Evolutionary conservation across 306 rosid species (phyloP).

Genomic region (Mimosa pudica): DNA sequence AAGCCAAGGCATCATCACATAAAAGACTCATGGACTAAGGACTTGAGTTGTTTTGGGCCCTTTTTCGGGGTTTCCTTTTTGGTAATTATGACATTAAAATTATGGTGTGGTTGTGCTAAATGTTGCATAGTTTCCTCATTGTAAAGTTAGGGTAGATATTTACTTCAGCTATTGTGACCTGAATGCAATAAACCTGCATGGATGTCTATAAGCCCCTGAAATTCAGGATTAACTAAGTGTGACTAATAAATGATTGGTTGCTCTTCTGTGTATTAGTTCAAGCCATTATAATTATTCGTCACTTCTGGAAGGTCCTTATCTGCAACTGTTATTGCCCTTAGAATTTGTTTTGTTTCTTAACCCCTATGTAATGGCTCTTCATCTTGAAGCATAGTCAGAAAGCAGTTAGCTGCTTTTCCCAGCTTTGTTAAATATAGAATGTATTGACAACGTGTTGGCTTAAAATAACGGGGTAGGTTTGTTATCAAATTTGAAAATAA

Average conservation of each 20-base stretch:
- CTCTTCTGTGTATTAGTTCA: background rate
- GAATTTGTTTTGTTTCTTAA: background rate
- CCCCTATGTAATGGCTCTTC: background rate
- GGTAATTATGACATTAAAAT: background rate
- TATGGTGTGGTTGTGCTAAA: background rate
- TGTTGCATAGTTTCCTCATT: background rate
- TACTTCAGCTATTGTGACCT: background rate
- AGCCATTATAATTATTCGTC: background rate
- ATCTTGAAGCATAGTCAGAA: background rate
- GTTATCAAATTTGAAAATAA: background rate
- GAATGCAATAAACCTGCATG: background rate
- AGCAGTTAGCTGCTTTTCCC: background rate
- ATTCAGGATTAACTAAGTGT: background rate
- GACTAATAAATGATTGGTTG: background rate
- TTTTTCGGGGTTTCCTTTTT: background rate
- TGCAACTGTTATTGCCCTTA: background rate
- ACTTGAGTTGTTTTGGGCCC: background rate
- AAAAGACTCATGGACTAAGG: background rate
- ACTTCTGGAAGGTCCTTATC: background rate
- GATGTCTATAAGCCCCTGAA: background rate
- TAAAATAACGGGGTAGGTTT: conserved; percentile 24
- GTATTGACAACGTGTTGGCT: background rate
- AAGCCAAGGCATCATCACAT: background rate
- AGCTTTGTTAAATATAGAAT: background rate
- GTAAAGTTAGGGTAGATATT: background rate